phyloP scores from a whole-genome alignment of 768 basidiomycete species.

The Pleurotus pulmonarius region DNA sequence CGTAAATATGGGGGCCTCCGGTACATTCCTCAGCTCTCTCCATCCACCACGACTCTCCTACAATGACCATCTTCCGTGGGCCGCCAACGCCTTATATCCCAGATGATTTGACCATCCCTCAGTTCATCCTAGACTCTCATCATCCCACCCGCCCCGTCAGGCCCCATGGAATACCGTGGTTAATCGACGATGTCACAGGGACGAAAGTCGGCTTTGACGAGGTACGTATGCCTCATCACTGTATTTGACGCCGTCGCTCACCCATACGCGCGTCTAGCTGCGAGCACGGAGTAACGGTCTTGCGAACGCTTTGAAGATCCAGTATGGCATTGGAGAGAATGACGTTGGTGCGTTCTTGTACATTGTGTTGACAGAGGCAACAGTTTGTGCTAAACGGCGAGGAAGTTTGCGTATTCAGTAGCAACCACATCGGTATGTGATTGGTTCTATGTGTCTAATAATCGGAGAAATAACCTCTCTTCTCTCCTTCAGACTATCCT shows the following conservation, averaged over 20 bases:
- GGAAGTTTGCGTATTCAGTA: conserved; percentile 37
- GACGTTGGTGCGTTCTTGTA: conserved; percentile 31
- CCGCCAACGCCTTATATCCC: conserved; percentile 37
- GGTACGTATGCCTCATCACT: conserved; percentile 18
- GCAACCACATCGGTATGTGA: conserved; percentile 32
- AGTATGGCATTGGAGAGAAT: conserved; percentile 25
- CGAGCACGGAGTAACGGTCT: conserved; percentile 25
- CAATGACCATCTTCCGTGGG: conserved; percentile 4
- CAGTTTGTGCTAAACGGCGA: too few relatives aligned
- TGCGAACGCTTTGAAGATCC: conserved; percentile 27
- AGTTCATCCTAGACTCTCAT: conserved; percentile 46
- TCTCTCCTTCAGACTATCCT: conserved; percentile 22
- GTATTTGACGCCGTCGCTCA: too few relatives aligned
- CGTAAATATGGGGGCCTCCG: background rate
- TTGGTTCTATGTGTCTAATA: background rate
- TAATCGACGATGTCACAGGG: conserved; percentile 50
- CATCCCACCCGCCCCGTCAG: conserved; percentile 39
- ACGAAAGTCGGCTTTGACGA: conserved; percentile 33
- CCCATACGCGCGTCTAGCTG: background rate
- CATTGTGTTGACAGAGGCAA: background rate
- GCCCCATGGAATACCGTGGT: conserved; percentile 31
- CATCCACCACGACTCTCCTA: background rate
- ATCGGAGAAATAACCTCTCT: too few relatives aligned
- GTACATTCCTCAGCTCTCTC: background rate
- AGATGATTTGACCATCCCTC: conserved; percentile 47